Percentiles rank a stretch among this genome's conserved stretches.
Conservation (phyloP, 139 green algal species). For the Chlorella vulgaris region DNA sequence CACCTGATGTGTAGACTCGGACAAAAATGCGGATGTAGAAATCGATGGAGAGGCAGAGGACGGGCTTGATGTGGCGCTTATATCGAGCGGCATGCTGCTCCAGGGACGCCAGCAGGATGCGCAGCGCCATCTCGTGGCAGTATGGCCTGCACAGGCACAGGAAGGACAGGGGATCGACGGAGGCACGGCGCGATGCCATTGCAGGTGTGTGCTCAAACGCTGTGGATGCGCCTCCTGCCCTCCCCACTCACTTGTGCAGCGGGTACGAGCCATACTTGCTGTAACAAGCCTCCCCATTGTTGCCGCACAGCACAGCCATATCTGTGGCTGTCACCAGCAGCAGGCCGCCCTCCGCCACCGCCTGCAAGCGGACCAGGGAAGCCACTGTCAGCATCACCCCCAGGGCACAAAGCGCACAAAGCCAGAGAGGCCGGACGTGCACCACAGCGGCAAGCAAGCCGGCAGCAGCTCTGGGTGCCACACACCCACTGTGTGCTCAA, state of each 20-base stretch:
- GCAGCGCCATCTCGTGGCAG: conserved; percentile 94
- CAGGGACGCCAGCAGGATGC: conserved; percentile 93
- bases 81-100: conserved; percentile 83
- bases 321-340: conserved; percentile 96
- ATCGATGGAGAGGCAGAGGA: conserved; percentile 92
- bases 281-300: conserved; percentile 92
- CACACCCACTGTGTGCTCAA: too few relatives aligned
- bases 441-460: too few relatives aligned
- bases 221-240: not conserved
- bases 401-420: too few relatives aligned
- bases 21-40: conserved; percentile 98
- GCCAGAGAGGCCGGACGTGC: too few relatives aligned
- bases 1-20: conserved; percentile 80
- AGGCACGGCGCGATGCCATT: not conserved
- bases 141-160: conserved; percentile 80
- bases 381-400: too few relatives aligned
- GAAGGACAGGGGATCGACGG: not conserved
- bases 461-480: too few relatives aligned
- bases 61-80: conserved; percentile 91
- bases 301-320: conserved; percentile 98
- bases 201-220: not conserved
- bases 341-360: conserved; percentile 90
- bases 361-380: conserved; percentile 5
- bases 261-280: conserved; percentile 95
- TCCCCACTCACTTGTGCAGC: conserved; percentile 66